These are phyloP conservation scores for Pythium rishiriense DNA, from an alignment of 352 stramenopile genomes.

Conservation along the genomic window DNA sequence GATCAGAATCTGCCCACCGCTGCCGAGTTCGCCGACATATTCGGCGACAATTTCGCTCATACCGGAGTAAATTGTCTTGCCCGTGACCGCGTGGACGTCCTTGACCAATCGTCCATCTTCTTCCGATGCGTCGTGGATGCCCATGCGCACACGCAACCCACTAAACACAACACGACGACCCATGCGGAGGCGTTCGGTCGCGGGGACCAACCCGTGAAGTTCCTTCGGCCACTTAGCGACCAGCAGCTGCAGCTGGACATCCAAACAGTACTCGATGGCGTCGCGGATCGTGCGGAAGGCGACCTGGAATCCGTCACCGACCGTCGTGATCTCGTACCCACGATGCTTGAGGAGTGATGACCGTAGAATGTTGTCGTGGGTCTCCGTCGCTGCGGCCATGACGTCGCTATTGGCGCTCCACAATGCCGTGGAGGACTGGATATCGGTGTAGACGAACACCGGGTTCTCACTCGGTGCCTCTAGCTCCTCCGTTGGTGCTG, in stretches of 20 bases:
- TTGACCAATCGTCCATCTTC: constrained; percentile 15
- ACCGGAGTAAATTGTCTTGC: constrained; percentile 28
- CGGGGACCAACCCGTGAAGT: constrained; percentile 45
- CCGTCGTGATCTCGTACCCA: constrained; percentile 78
- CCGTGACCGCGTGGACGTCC: constrained; percentile 30
- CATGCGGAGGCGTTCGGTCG: constrained; percentile 36
- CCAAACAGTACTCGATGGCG: constrained; percentile 35
- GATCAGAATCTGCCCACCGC: constrained; percentile 33
- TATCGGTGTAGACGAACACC: constrained; percentile 39
- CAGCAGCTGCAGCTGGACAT: constrained; percentile 29
- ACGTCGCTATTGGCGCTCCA: constrained; percentile 33
- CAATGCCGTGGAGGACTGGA: constrained; percentile 17
- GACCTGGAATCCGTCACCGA: constrained; percentile 68
- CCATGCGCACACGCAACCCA: constrained; percentile 37
- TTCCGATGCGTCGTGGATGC: constrained; percentile 24
- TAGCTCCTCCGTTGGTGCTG: constrained; percentile 4
- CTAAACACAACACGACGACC: constrained; percentile 23
- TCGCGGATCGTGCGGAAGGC: constrained; percentile 68
- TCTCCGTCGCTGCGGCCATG: constrained; percentile 27
- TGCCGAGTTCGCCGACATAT: constrained; percentile 29
- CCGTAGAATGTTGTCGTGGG: constrained; percentile 38
- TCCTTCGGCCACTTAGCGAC: constrained; percentile 61
- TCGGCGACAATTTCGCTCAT: constrained; percentile 28
- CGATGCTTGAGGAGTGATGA: constrained; percentile 37
- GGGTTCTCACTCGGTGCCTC: constrained; percentile 21